Base-by-base conservation (phyloP, 345 rosid genomes). In the Nephelium lappaceum region DNA sequence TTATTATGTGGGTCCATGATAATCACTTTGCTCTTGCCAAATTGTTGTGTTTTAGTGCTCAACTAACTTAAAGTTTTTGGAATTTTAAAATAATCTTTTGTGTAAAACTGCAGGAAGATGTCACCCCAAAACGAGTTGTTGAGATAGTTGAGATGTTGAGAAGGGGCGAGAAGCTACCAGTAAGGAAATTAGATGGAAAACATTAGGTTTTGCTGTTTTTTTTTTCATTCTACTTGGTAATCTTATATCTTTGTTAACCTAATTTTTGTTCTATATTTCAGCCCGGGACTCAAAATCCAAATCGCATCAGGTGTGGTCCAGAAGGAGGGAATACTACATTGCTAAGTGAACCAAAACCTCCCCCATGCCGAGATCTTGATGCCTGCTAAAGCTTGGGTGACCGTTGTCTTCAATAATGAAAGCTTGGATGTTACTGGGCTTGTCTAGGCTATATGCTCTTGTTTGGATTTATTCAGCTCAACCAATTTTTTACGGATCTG, bases 301-400 rank as follows among this genome's bases (percentile, higher is more conserved):
- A 93, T 53, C 93, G 99, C 67, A 86, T 88, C n/a, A 94, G 23
- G 82, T 65, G 87, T 77, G 99, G 98, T 79, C 99, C 99, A 72
- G 98, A 90, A 86, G 99, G 99, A 80, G 99, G 98, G 73, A 93
- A 92, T 80, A 92, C 83, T n/a, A 93, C 92, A 66, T 79, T 97
- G 84, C 88, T 88, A 0, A 77, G 88, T 2, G 98, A 97, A 75
- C 99, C 98, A 27, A 94, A 86, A 78, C 92, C 97, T 73, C 96
- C 98, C 45, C 91, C 93, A 3, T 92, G 93, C 85, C 93, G 99
- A 57, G 97, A 95, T 82, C 96, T 95, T 36, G 97, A 92, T 69
- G 91, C 98, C 76, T 92, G 98, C 92, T 95, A 85, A 88, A 80
- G 43, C 65, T 53, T 71, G 77, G 77, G 38, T 57, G 62, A 42